phyloP scores from a whole-genome alignment of 352 stramenopile species.

The Globisporangium apiculatum region DNA sequence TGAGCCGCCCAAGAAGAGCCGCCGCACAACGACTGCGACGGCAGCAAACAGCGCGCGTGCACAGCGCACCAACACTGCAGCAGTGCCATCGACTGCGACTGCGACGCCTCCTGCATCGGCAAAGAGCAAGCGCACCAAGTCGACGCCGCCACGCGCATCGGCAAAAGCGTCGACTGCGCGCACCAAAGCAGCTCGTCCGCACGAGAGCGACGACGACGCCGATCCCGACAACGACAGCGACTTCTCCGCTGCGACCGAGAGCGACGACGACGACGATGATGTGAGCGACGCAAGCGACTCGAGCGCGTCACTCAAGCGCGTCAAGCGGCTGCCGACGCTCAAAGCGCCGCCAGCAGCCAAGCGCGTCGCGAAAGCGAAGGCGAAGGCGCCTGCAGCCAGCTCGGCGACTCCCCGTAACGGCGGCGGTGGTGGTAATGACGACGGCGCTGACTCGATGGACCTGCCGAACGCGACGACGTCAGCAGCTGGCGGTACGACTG shows the following conservation, averaged over 20 bases:
- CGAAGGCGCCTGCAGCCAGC: neutral
- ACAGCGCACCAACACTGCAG: neutral
- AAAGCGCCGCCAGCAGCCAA: constrained; percentile 5
- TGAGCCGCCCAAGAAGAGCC: constrained; percentile 7
- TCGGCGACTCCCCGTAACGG: neutral
- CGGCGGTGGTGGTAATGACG: constrained; percentile 9
- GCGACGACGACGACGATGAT: constrained; percentile 19
- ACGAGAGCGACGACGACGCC: constrained; percentile 19
- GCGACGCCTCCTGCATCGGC: constrained; percentile 13
- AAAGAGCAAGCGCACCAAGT: constrained; percentile 7
- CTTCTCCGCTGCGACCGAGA: constrained; percentile 22
- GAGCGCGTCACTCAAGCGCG: constrained; percentile 19
- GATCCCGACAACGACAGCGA: constrained; percentile 30
- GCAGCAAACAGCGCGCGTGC: neutral
- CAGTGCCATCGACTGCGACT: neutral
- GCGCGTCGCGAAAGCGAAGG: constrained; percentile 8
- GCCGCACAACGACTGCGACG: neutral
- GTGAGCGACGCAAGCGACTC: constrained; percentile 18
- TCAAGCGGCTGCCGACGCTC: constrained; percentile 14
- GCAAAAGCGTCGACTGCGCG: neutral
- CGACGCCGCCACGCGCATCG: neutral
- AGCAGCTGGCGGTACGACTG: constrained; percentile 5
- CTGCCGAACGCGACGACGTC: constrained; percentile 6
- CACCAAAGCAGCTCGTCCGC: neutral
- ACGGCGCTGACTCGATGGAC: constrained; percentile 34